Conservation (phyloP, 306 rosid species). For the Biancaea sappan region DNA sequence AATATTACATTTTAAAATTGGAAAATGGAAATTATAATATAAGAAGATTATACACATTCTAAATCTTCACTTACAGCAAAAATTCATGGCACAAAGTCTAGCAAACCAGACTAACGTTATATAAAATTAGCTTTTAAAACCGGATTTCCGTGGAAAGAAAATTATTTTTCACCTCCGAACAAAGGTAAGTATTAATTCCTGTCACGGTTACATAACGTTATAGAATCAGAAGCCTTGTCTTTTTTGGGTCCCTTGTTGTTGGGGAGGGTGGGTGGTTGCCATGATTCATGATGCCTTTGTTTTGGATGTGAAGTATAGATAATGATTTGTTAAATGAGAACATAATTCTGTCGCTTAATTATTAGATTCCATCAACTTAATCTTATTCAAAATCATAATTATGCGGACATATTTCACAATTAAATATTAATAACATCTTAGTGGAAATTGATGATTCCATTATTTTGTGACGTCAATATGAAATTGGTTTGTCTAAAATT, state of each 20-base stretch:
- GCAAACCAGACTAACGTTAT: no score
- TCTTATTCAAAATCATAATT: not conserved
- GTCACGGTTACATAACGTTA: not conserved
- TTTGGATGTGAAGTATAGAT: not conserved
- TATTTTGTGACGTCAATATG: not conserved
- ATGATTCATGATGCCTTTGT: not conserved
- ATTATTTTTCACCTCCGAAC: not conserved
- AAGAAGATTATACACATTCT: no score
- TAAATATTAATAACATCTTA: not conserved
- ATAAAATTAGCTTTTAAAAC: no score
- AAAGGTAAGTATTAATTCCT: not conserved
- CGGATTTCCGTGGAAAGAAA: not conserved
- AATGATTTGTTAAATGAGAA: not conserved
- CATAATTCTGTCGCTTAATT: slow-evolving; percentile 11
- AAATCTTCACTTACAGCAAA: not conserved
- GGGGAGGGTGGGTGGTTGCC: not conserved
- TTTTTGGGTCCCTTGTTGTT: not conserved
- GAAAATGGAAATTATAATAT: no score
- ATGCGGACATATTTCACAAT: not conserved
- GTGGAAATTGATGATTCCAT: not conserved
- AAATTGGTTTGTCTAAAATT: not conserved
- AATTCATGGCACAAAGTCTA: not conserved
- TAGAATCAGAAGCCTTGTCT: not conserved
- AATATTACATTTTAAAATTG: no score
- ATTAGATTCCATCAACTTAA: slow-evolving; percentile 16